A percentile compares a stretch with the other conserved stretches of the same genome.
Conservation (phyloP, 192 early-diverging fungal genomes). For the Diversispora epigaea region DNA sequence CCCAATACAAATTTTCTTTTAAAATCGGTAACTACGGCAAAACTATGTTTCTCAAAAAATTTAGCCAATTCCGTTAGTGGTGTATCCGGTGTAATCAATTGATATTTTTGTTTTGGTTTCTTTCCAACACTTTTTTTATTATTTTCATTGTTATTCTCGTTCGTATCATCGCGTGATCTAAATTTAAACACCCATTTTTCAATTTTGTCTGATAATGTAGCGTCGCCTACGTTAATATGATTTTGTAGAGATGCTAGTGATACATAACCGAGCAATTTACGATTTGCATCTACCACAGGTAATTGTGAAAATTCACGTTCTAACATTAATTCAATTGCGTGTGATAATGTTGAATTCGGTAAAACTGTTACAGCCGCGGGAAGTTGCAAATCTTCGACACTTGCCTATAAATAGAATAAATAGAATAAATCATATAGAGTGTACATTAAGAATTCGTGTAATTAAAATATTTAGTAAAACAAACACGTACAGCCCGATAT, state of each 20-base stretch:
- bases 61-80: slow-evolving; percentile 72
- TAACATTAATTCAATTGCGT: slow-evolving; percentile 74
- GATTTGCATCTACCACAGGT: slow-evolving; percentile 66
- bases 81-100: slow-evolving; percentile 78
- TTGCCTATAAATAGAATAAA: slow-evolving; percentile 45
- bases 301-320: slow-evolving; percentile 86
- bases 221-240: slow-evolving; percentile 52
- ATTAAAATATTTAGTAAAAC: not conserved
- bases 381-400: slow-evolving; percentile 82
- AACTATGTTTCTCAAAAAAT: slow-evolving; percentile 82
- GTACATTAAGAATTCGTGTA: not conserved
- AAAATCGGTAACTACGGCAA: slow-evolving; percentile 80
- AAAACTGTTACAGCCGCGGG: slow-evolving; percentile 74
- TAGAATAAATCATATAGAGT: not conserved
- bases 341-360: slow-evolving; percentile 53
- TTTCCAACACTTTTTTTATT: slow-evolving; percentile 19
- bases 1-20: slow-evolving; percentile 79
- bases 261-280: slow-evolving; percentile 75
- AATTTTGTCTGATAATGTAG: slow-evolving; percentile 50
- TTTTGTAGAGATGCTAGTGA: slow-evolving; percentile 64
- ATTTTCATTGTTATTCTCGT: slow-evolving; percentile 6
- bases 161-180: slow-evolving; percentile 36
- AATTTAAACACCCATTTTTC: slow-evolving; percentile 69
- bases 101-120: slow-evolving; percentile 48
- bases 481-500: slow-evolving; percentile 57